phyloP scores from a whole-genome alignment of 1,139 yeast species.

The Yamadazyma dushanensis region DNA sequence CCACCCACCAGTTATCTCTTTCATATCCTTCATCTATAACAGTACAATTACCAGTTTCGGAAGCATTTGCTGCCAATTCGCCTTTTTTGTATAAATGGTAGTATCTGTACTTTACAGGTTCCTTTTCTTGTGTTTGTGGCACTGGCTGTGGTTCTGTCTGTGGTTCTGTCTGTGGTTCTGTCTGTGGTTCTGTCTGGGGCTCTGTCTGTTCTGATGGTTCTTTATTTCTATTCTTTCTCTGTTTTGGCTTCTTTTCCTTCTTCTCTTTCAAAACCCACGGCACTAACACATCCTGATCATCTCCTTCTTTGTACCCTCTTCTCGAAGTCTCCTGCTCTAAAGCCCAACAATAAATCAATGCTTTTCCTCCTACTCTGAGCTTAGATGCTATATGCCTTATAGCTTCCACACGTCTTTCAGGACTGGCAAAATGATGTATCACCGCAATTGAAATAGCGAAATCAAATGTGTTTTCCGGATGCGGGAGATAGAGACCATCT shows the following conservation, averaged over 20 bases:
- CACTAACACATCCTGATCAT: conserved; percentile 89
- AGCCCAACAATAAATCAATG: conserved; percentile 93
- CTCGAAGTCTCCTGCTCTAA: conserved; percentile 84
- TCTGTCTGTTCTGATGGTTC: conserved; percentile 9
- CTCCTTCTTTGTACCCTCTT: conserved; percentile 85
- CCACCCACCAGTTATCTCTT: conserved; percentile 89
- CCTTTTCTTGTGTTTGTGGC: conserved; percentile 9
- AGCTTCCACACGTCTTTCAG: conserved; percentile 74
- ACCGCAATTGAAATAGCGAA: conserved; percentile 96
- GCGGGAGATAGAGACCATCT: conserved; percentile 77
- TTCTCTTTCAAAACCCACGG: conserved; percentile 83
- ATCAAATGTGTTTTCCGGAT: conserved; percentile 59
- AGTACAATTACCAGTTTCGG: conserved; percentile 60
- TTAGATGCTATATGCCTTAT: conserved; percentile 64
- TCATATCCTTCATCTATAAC: conserved; percentile 81
- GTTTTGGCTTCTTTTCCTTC: conserved; percentile 23
- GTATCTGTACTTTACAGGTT: conserved; percentile 68
- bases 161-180: conserved; percentile 4
- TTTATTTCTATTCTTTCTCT: conserved; percentile 17
- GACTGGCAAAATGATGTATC: conserved; percentile 91
- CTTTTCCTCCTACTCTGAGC: conserved; percentile 60
- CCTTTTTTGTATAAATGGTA: conserved; percentile 86
- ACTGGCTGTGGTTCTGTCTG: conserved; percentile 16
- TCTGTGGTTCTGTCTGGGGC: conserved; percentile 10
- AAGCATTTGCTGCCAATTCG: conserved; percentile 72